Base-by-base conservation (phyloP, 495 filamentous ascomycete species). In the Bacidia rubella region DNA sequence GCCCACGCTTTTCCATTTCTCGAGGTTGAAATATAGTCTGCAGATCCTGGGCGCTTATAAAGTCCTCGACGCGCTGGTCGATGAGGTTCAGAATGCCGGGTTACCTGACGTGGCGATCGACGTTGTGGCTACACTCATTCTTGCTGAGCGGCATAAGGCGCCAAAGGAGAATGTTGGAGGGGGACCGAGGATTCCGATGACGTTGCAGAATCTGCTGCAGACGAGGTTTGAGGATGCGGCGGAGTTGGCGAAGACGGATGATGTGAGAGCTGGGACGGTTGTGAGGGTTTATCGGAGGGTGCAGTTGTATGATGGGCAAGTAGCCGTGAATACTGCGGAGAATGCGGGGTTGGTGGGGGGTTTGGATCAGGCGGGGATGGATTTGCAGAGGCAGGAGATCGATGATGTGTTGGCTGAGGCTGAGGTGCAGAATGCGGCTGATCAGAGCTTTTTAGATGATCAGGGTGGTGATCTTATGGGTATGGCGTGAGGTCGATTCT, bases 1-100 rank as follows among this genome's bases (percentile, higher is more conserved):
- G 35, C 84, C 87, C 7, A 77, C 83, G 1, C 73, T 74, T 12
- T 96, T 94, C 66, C 87, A 85, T 0, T 86, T 90, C 62, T 80
- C 84, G 12, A 85, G 87, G 52, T 65, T 92, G 5, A 67, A 85
- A 12, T 69, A 75, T 0, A 80, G 78, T 0, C 65, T 82, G 50
- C 75, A 77, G n/a, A 74, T 92, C 26, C 74, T 87, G 1, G 88
- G 89, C 47, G 75, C 87, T 0, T 70, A 66, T 21, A 72, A 74
- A 15, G 17, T 20, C 20, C 41, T 44, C 20, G 47, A 41, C 25
- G 26, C 50, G 15, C 27, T 52, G 19, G 39, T 51, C 35, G 49
- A 58, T 27, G 51, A 57, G 42, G 53, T 35, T 11, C 39, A 54
- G n/a, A 41, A 59, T n/a, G 49, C 63, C 1, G 75, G 15, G 7